These are phyloP conservation scores for Choanephora cucurbitarum DNA, from an alignment of 371 early-diverging fungal species.

Conservation along the genomic window DNA sequence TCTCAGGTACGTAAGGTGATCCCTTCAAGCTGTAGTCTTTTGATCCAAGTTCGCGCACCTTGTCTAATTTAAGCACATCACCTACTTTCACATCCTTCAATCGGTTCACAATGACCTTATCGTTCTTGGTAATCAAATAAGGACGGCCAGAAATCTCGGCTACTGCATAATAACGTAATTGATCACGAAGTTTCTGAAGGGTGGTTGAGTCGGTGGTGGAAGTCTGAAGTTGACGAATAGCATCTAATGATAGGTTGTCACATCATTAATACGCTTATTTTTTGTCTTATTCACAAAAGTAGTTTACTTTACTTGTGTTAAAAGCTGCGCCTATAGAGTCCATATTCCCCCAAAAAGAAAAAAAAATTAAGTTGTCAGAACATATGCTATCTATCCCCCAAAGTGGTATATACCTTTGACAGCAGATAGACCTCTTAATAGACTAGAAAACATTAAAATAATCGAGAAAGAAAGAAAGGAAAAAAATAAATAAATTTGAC, in stretches of 20 bases:
- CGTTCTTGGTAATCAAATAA: constrained; percentile 85
- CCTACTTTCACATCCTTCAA: constrained; percentile 83
- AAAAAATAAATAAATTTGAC: background rate
- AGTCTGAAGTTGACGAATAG: constrained; percentile 23
- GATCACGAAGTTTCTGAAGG: constrained; percentile 54
- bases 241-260: constrained; percentile 4
- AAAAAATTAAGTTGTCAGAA: no score
- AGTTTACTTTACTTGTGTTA: constrained; percentile 21
- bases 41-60: constrained; percentile 87
- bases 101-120: constrained; percentile 83
- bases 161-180: constrained; percentile 78
- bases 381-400: no score
- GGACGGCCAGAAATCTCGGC: constrained; percentile 89
- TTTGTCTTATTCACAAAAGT: no score
- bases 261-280: background rate
- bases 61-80: constrained; percentile 84
- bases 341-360: background rate
- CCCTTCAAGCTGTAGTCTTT: constrained; percentile 88
- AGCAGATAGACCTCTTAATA: constrained; percentile 20
- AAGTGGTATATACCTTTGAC: constrained; percentile 12
- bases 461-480: background rate
- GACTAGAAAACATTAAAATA: constrained; percentile 17
- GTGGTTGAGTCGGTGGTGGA: constrained; percentile 13
- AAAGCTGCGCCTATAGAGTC: constrained; percentile 22
- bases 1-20: constrained; percentile 78